Conservation (phyloP, 106 monocot genomes). For the Dendrobium catenatum region DNA sequence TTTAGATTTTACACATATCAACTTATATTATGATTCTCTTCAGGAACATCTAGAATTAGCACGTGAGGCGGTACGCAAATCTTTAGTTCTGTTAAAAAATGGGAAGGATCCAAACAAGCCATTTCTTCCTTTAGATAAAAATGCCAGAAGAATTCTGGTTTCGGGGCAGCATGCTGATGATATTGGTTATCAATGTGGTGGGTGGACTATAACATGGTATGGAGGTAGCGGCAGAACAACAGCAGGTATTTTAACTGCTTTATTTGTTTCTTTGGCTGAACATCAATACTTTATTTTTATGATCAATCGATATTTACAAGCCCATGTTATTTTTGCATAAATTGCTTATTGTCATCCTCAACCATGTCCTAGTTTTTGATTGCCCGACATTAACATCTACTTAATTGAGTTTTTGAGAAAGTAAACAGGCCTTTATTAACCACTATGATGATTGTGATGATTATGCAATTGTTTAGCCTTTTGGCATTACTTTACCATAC, state of each 20-base stretch:
- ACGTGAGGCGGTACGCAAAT: conserved; percentile 76
- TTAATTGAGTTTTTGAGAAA: background rate
- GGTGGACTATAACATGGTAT: conserved; percentile 80
- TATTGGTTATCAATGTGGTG: conserved; percentile 90
- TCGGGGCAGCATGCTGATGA: conserved; percentile 77
- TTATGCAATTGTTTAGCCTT: background rate
- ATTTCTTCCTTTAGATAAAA: conserved; percentile 70
- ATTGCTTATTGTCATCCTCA: background rate
- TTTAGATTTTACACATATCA: background rate
- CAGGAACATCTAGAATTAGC: conserved; percentile 73
- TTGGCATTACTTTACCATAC: background rate
- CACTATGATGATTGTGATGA: background rate
- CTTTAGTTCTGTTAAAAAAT: conserved; percentile 75
- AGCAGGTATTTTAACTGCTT: conserved; percentile 26
- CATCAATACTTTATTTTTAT: too few species aligned
- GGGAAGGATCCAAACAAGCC: conserved; percentile 47
- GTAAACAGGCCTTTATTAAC: background rate
- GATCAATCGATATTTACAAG: too few species aligned
- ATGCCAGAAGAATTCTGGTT: conserved; percentile 72
- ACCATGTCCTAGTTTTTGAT: background rate
- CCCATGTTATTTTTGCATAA: background rate
- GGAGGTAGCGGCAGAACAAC: conserved; percentile 67
- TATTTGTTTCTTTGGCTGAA: background rate
- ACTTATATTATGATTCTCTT: background rate
- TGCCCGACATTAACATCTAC: background rate